Evolutionary conservation across 257 asterid genomes (phyloP).

Genomic region (Nicotiana obtusifolia): DNA sequence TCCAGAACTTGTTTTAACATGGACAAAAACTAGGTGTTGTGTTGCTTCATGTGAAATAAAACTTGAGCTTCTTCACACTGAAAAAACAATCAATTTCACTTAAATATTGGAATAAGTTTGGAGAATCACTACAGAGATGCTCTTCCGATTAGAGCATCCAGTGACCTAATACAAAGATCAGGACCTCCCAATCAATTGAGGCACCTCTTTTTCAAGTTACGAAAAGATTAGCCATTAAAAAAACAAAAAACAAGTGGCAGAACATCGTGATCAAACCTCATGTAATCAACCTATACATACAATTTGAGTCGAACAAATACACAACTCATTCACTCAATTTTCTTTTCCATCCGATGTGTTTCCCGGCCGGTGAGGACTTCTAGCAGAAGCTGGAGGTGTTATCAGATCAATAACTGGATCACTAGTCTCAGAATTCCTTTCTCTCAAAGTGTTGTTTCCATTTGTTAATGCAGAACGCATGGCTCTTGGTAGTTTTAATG

Average conservation of each 20-base stretch:
- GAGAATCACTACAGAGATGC: constrained; percentile 8
- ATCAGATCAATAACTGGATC: constrained; percentile 23
- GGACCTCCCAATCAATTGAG: constrained; percentile 11
- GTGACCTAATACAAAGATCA: background rate
- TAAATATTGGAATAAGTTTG: background rate
- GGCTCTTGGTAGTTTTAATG: constrained; percentile 69
- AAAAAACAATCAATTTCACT: background rate
- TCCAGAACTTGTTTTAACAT: background rate
- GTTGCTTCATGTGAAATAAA: background rate
- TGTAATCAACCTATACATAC: background rate
- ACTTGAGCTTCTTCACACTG: background rate
- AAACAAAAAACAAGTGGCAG: background rate
- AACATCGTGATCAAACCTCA: background rate
- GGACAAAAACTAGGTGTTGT: background rate
- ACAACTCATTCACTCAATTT: constrained; percentile 32
- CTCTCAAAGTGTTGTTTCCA: constrained; percentile 51
- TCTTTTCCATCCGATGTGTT: constrained; percentile 51
- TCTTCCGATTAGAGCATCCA: constrained; percentile 6
- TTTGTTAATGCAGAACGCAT: constrained; percentile 47
- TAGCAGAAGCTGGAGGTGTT: constrained; percentile 25
- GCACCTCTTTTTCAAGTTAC: background rate
- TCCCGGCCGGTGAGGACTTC: constrained; percentile 34
- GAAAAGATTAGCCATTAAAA: background rate
- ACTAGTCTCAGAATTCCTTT: constrained; percentile 44
- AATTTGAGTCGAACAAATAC: background rate